These are phyloP conservation scores for Saccharomycopsis amapae DNA, from an alignment of 805 yeast genomes.

Conservation along the genomic window DNA sequence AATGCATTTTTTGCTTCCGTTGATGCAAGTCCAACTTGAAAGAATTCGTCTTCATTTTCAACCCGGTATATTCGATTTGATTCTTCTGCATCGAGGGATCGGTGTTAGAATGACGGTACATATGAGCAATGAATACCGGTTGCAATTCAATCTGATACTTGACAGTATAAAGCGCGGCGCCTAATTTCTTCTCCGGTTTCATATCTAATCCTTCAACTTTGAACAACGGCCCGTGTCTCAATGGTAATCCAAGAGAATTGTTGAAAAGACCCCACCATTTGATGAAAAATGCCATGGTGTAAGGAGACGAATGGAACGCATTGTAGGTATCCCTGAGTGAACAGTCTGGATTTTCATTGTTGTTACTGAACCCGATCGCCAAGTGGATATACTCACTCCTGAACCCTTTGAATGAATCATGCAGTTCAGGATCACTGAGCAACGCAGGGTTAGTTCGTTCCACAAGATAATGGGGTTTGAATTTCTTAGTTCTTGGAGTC, in stretches of 20 bases:
- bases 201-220: slow-evolving; percentile 38
- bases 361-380: slow-evolving; percentile 35
- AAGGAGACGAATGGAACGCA: slow-evolving; percentile 66
- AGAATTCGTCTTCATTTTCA: slow-evolving; percentile 47
- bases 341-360: slow-evolving; percentile 22
- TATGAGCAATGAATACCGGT: slow-evolving; percentile 66
- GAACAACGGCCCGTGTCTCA: slow-evolving; percentile 65
- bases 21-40: slow-evolving; percentile 61
- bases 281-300: slow-evolving; percentile 58
- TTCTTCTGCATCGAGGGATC: slow-evolving; percentile 31
- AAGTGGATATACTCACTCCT: slow-evolving; percentile 59
- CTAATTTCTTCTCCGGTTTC: slow-evolving; percentile 41
- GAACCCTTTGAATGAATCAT: slow-evolving; percentile 56
- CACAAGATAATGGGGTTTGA: slow-evolving; percentile 59
- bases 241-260: slow-evolving; percentile 71
- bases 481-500: slow-evolving; percentile 39
- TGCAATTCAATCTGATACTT: slow-evolving; percentile 64
- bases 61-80: slow-evolving; percentile 46
- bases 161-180: slow-evolving; percentile 61
- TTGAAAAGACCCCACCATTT: slow-evolving; percentile 79
- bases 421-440: slow-evolving; percentile 34
- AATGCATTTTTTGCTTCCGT: slow-evolving; percentile 35
- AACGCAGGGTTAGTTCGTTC: slow-evolving; percentile 49
- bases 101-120: slow-evolving; percentile 51
- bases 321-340: slow-evolving; percentile 36